phyloP scores from a whole-genome alignment of 208 protist genomes.

The Tritrichomonas musculus region DNA sequence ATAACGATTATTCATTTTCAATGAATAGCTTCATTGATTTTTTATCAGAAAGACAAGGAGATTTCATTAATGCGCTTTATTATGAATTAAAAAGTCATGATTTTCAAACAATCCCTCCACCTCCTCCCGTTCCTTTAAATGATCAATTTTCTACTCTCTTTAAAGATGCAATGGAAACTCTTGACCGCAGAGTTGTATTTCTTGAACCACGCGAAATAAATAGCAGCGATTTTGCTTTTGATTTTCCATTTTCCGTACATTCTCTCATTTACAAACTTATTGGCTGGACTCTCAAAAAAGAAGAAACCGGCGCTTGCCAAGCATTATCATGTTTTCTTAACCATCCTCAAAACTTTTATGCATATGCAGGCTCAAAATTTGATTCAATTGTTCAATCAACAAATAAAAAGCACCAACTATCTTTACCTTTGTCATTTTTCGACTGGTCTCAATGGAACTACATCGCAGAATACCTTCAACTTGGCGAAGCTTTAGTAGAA shows the following conservation, averaged over 20 bases:
- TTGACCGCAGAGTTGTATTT: background rate
- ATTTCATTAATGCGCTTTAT: background rate
- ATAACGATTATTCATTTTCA: too few species aligned
- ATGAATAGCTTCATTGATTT: background rate
- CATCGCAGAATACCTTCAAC: background rate
- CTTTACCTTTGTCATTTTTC: background rate
- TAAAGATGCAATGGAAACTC: background rate
- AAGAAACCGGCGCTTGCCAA: background rate
- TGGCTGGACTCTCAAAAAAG: background rate
- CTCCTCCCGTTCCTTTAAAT: background rate
- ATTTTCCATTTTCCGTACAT: background rate
- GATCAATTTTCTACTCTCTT: background rate
- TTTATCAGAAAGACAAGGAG: background rate
- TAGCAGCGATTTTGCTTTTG: background rate
- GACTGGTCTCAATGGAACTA: slow-evolving; percentile 4
- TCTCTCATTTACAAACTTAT: background rate
- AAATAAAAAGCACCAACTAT: background rate
- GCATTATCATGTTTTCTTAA: background rate
- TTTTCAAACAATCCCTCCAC: background rate
- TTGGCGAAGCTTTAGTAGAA: background rate
- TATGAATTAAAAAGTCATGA: background rate
- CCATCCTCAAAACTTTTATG: background rate
- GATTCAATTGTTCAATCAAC: background rate
- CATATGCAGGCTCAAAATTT: background rate
- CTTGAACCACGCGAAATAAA: background rate